Evolutionary conservation across 768 basidiomycete species (phyloP).

Genomic region (Trametes maxima): DNA sequence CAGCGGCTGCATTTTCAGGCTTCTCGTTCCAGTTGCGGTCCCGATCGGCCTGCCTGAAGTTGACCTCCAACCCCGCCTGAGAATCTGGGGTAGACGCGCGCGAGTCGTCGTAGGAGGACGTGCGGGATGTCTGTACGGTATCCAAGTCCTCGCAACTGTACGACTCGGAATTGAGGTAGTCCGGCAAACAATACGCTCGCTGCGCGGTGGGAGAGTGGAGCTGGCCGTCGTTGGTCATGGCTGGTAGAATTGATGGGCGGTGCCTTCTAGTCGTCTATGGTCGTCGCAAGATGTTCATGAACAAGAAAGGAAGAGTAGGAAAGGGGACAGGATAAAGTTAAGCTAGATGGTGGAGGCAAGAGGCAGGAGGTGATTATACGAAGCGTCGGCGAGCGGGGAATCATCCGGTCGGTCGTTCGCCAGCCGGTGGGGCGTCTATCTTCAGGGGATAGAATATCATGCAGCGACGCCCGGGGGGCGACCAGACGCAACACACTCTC

Average conservation of each 20-base stretch:
- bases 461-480: neutral
- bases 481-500: no score
- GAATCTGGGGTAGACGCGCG: conserved; percentile 26
- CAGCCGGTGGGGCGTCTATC: neutral
- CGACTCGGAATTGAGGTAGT: neutral
- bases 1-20: conserved; percentile 8
- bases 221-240: conserved; percentile 1
- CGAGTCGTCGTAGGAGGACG: conserved; percentile 15
- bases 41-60: conserved; percentile 12
- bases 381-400: no score
- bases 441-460: neutral
- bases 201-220: conserved; percentile 1
- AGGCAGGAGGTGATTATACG: neutral
- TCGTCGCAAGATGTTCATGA: neutral
- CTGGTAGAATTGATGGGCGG: neutral
- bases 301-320: neutral
- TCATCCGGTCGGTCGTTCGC: no score
- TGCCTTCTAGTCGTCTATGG: neutral
- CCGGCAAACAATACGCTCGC: conserved; percentile 3
- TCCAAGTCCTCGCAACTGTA: neutral
- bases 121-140: neutral
- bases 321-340: neutral
- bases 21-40: conserved; percentile 17
- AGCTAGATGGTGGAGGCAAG: neutral
- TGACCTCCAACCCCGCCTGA: conserved; percentile 1